phyloP scores from a whole-genome alignment of 176 grass and related monocot genomes.

The Poa annua region DNA sequence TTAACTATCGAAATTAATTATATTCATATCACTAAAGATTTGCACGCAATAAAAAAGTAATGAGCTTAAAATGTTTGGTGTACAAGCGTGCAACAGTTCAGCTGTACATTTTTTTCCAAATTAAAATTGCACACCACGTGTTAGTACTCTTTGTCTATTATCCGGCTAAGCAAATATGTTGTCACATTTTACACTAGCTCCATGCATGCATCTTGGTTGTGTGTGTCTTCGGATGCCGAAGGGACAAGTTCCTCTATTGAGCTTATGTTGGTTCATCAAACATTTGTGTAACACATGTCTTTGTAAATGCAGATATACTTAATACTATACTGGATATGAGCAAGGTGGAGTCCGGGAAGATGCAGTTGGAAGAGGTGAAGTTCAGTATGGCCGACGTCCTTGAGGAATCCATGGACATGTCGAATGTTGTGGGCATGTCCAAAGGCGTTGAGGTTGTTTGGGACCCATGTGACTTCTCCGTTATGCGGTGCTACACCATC shows the following conservation, averaged over 20 bases:
- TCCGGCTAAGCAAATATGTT: not conserved
- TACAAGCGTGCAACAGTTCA: not conserved
- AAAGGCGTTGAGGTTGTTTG: conserved; percentile 74
- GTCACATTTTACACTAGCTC: not conserved
- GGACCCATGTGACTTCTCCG: conserved; percentile 82
- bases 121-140: not conserved
- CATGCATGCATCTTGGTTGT: not conserved
- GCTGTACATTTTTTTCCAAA: not conserved
- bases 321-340: conserved; percentile 76
- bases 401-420: conserved; percentile 75
- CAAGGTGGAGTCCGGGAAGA: conserved; percentile 87
- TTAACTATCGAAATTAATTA: not conserved
- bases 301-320: conserved; percentile 57
- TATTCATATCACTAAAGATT: not conserved
- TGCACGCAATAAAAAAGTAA: not conserved
- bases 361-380: conserved; percentile 64
- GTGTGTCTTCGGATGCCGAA: not conserved
- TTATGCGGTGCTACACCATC: conserved; percentile 41
- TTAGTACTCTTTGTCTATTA: not conserved
- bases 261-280: not conserved
- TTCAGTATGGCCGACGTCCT: conserved; percentile 71
- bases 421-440: conserved; percentile 49
- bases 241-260: not conserved
- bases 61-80: not conserved
- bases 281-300: not conserved